Base-by-base conservation (phyloP, 306 rosid species). In the Luffa acutangula region DNA sequence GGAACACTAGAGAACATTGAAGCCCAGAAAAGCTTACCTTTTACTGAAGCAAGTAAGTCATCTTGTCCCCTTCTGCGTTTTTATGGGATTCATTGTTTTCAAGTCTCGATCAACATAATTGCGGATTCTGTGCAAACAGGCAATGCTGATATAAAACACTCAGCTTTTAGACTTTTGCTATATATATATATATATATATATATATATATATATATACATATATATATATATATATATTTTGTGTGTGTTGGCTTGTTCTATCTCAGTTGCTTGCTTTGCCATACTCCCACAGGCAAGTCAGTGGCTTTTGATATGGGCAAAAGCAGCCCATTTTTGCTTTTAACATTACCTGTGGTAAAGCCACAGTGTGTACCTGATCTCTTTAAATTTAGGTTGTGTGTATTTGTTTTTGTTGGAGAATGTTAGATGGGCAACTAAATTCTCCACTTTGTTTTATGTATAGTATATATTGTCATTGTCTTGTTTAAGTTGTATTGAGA, bases 71-170 rank as follows among this genome's bases (percentile, higher is more conserved):
- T 34, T 34, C 14, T 75, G 78, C 9, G 15, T 75, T 75, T 34
- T 75, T 51, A 34, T 75, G 78, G 78, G 59, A 48, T 75, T 52
- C 46, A 74, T 74, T 74, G 78, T 72, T 72, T 72, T 72, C 42
- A 72, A 46, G 77, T 72, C 77, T 25, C 58, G 11, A 72, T 72
- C 77, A 31, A 21, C 21, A 72, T 72, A 72, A 72, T 72, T 72
- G 58, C 17, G 57, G 3, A 31, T 48, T 43, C 75, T 69, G 75
- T 69, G 37, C 54, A 10, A 69, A 42, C 52, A 41, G 54, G 58
- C 77, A 21, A 48, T 25, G 8, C 42, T 72, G 59, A 75, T 72
- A 74, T 18, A 51, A 53, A 52, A 75, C 62, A 75, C 63, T 52
- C 78, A 34, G 64, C 63, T 75, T 75, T 75, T 52, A 75, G 45